Evolutionary conservation across 106 monocot genomes (phyloP), one percentile per base, ranked within the genome.

Genomic region (Dendrobium chrysotoxum): DNA sequence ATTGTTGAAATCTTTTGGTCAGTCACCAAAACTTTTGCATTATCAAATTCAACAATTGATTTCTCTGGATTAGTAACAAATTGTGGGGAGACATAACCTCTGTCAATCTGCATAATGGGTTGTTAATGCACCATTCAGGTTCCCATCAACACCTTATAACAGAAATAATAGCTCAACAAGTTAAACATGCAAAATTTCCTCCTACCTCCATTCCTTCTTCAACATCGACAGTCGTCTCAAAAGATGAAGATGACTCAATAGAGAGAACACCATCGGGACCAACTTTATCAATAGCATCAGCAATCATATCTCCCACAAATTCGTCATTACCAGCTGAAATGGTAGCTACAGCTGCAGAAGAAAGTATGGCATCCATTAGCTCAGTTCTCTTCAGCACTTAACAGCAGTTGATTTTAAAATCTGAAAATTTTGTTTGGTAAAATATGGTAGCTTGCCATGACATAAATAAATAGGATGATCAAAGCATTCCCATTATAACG

Each of bases 241-340:
- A 90, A 18, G 90, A 92, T 39, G 92, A 90, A 73, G 92, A 92
- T 58, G 92, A 90, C 71, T 95, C 94, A 79, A 95, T 90, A 45
- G 95, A 89, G 1, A 95, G 78, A 67, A 94, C 91, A 75, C 93
- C 93, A 81, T 94, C 91, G 17, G 89, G 88, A 16, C 93, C 93
- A 80, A 94, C 93, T 82, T 89, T 90, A 47, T 89, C 90, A 75
- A 95, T 95, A n/a, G 92, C 92, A 82, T 92, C 90, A 86, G 95
- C 92, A 84, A 92, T 92, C 95, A 95, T 88, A 41, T 87, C 70
- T 13, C 95, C 95, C 28, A 92, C 68, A 58, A 76, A 75, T 5
- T 95, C 88, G 82, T 95, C 92, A 84, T 95, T 95, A 20, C 95
- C 95, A 72, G 95, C 85, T 25, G 90, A 90, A 30, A 92, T 87